Percentiles rank a stretch among this genome's conserved stretches.
Conservation (phyloP, 176 grass and related monocot species). For the Lolium perenne region DNA sequence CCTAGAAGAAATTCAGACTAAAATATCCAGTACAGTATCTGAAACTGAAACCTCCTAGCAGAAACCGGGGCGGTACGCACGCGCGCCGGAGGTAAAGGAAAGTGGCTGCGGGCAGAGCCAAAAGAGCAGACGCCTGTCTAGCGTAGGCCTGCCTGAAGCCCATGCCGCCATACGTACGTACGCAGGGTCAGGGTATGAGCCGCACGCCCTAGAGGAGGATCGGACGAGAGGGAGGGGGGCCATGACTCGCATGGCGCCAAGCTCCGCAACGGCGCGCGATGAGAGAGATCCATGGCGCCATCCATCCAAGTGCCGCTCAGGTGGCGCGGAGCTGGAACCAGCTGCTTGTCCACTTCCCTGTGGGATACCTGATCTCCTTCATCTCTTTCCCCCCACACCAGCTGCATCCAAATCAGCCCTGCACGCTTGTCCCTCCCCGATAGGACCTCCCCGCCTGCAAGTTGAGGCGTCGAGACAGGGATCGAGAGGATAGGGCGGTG, state of each 20-base stretch:
- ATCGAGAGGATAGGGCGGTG: constrained; percentile 5
- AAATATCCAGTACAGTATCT: too few relatives aligned
- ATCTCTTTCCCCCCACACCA: background rate
- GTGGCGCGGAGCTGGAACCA: constrained; percentile 27
- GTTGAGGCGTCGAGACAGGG: background rate
- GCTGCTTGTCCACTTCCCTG: background rate
- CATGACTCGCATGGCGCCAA: constrained; percentile 21
- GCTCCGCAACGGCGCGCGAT: constrained; percentile 18
- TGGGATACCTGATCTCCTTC: background rate
- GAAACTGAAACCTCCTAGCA: too few relatives aligned
- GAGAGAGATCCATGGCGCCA: background rate
- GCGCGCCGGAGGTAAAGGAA: too few relatives aligned
- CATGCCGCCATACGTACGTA: too few relatives aligned
- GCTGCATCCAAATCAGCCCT: constrained; percentile 30
- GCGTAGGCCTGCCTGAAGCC: too few relatives aligned
- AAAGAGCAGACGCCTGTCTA: too few relatives aligned
- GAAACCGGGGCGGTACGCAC: too few relatives aligned
- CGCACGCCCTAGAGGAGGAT: background rate
- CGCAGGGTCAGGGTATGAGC: too few relatives aligned
- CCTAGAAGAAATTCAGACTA: too few relatives aligned
- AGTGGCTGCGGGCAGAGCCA: too few relatives aligned
- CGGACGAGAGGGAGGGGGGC: background rate
- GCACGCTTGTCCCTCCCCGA: constrained; percentile 27
- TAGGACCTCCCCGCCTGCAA: constrained; percentile 25
- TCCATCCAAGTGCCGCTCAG: constrained; percentile 7